Base-by-base conservation (phyloP, 495 filamentous ascomycete genomes). In the Cladorrhinum samala region DNA sequence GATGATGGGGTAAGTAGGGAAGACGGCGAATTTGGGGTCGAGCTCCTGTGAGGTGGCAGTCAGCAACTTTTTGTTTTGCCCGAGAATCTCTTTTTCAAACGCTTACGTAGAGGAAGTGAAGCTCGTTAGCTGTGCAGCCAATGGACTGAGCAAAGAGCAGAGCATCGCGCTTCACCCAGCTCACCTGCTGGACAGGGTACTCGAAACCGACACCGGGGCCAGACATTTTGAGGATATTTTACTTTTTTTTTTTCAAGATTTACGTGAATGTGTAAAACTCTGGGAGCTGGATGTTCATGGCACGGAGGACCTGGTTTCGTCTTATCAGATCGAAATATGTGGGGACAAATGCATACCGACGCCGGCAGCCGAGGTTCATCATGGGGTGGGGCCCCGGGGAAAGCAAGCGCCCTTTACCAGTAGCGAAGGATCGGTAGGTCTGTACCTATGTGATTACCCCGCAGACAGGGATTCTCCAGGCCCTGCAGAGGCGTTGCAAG, bases 111-210 rank as follows among this genome's bases (percentile, higher is more conserved):
- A 94, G 83, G 65, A 94, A 95, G 59, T 94, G 89, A 58, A 95
- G 78, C 74, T 95, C 90, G 52, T 95, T 83, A n/a, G 77, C 76
- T 46, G 83, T 91, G 66, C 79, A 81, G 16, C 91, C 90, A 63
- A 95, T 91, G 70, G 84, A 88, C 69, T 88, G 85, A 33, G 90
- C 89, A 65, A 95, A 95, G 23, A 95, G 80, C 58, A 95, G 75
- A 20, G 83, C 79, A 75, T 95, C 90, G 39, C 90, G 80, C 81
- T 93, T 90, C 58, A 87, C 71, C 90, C 89, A 95, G 58, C 83
- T 77, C 3, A 95, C 88, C 59, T 82, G 77, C 60, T 78, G 66
- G 37, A 81, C 57, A 46, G 86, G 85, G 64, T 85, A 91, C 72
- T 91, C 83, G 70, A 88, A 87, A 56, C 89, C 88, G 61, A 77